Base-by-base conservation (phyloP, 495 filamentous ascomycete genomes). In the Clohesyomyces aquaticus region DNA sequence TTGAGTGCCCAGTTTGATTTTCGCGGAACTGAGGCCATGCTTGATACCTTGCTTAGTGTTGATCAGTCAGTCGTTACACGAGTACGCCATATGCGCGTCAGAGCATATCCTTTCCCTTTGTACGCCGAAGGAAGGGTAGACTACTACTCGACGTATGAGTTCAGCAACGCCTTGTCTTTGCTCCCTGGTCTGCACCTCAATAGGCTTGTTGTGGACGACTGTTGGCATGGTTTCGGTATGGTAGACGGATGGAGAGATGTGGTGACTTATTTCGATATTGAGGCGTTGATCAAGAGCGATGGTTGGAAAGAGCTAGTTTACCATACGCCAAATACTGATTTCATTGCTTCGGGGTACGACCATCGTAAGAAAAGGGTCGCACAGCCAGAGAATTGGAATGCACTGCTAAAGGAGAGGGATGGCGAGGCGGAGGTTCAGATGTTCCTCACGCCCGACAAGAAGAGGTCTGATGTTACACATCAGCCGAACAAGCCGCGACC, bases 251-350 rank as follows among this genome's bases (percentile, higher is more conserved):
- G 57, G 62, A 57, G 67, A 19, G 57, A 66, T 60, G 54, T 59
- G 11, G 67, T 59, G 14, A 70, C 67, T 6, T 66, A 66, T 26
- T 59, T 55, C 19, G 67, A 66, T 29, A 50, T 70, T n/a, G 67
- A 63, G 23, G 23, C 4, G 0, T 38, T 70, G 28, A 38, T 70
- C n/a, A 50, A 55, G 53, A 59, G 67, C 42, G 67, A 70, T 27
- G 67, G 55, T 12, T 70, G 67, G 67, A 62, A 57, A 29, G 63
- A 59, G 27, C 42, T 66, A 12, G 45, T 58, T 3, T 66, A 63
- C 29, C 35, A 51, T 21, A 59, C 59, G 12, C 52, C 58, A 1
- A 58, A 53, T n/a, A 66, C 63, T 2, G 67, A 61, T n/a, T 69
- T 69, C 48, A 45, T 69, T 22, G 28, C 61, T 2, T 65, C 57